Evolutionary conservation across 805 yeast genomes (phyloP), one percentile per base, ranked within the genome.

Genomic region (Saturnispora halmiae): DNA sequence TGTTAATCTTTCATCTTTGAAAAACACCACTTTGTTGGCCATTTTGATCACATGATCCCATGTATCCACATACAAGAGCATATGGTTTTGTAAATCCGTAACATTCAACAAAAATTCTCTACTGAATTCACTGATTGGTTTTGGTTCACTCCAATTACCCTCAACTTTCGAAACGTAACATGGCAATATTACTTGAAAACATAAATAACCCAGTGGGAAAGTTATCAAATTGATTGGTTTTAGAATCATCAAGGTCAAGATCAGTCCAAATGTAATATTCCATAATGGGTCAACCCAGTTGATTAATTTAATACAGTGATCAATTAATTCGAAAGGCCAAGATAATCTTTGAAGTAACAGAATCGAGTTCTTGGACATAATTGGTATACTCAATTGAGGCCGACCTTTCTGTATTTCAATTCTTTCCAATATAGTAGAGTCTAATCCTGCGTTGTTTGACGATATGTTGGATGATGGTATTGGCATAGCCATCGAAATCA

Each of bases 61-160:
- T 0, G 66, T 60, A 10, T 63, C 56, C 8, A 81, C 77, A 55
- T 79, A 84, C 11, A 77, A 52, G 24, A 78, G 54, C 84, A 82
- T 79, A 52, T 77, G 80, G 55, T 86, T 86, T 54, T 86, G 95
- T 44, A 85, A 64, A 62, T 86, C 95, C 1, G 94, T 83, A 51
- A 83, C 64, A 55, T 86, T 86, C 42, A 85, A 55, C 16, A 80
- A 59, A 54, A 85, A 86, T 55, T 86, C 95, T 41, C 82, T 67
- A 25, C 88, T 78, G 37, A 82, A 66, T 56, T 85, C 86, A 4
- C 88, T 82, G 6, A 79, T 82, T 0, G 94, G 92, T 45, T 73
- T 74, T 3, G 86, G 83, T 3, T 70, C 52, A 26, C 63, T 69
- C 20, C 73, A 67, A 10, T 65, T 63, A 1, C 75, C 78, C n/a